Evolutionary conservation across 371 early-diverging fungal genomes (phyloP).

Genomic region (Agmasoma carcini): DNA sequence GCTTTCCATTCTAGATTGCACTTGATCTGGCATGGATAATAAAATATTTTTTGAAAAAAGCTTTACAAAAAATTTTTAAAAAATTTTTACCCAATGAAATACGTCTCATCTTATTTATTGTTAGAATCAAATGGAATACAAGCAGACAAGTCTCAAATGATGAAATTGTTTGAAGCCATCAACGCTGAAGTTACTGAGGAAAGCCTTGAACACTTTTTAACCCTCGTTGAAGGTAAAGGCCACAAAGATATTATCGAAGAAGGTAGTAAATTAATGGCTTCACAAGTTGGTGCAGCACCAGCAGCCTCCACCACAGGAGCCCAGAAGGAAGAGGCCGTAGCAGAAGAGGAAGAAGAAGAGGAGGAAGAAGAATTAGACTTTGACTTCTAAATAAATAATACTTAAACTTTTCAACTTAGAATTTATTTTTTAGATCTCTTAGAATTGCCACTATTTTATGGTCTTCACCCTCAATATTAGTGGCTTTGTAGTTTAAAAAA

Average conservation of each 20-base stretch:
- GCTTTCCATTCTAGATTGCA: slow-evolving; percentile 29
- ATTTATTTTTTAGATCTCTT: background rate
- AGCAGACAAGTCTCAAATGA: slow-evolving; percentile 2
- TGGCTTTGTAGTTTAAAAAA: background rate
- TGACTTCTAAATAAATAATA: slow-evolving; percentile 1
- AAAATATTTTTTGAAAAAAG: background rate
- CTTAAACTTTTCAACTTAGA: background rate
- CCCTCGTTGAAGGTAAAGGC: slow-evolving; percentile 16
- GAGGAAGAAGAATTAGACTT: slow-evolving; percentile 8
- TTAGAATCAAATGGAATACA: slow-evolving; percentile 9
- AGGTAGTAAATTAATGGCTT: slow-evolving; percentile 24
- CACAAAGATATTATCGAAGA: slow-evolving; percentile 24
- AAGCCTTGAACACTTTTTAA: slow-evolving; percentile 14
- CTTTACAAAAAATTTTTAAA: slow-evolving; percentile 11
- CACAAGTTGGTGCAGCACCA: slow-evolving; percentile 8
- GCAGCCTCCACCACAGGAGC: background rate
- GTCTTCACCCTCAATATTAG: background rate
- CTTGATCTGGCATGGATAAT: slow-evolving; percentile 24
- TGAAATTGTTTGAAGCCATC: slow-evolving; percentile 11
- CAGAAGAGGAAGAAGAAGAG: slow-evolving; percentile 21
- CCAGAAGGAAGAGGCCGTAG: background rate
- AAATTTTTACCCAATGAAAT: slow-evolving; percentile 40
- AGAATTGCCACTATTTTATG: background rate
- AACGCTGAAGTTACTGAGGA: slow-evolving; percentile 18
- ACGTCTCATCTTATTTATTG: slow-evolving; percentile 27